phyloP scores from a whole-genome alignment of 805 yeast genomes.

The Ogataea thermomethanolica region DNA sequence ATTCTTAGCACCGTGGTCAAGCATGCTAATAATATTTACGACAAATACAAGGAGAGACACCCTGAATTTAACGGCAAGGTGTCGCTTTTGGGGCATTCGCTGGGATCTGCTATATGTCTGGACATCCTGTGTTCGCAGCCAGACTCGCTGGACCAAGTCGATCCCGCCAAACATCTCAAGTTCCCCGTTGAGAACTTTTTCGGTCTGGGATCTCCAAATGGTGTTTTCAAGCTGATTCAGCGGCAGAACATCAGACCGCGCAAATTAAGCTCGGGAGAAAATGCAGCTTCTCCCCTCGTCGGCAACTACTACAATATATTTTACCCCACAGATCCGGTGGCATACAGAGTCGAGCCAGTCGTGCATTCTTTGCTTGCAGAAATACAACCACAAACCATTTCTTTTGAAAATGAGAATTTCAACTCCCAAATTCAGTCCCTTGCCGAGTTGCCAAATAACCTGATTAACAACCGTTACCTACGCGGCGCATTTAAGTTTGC shows the following conservation, averaged over 20 bases:
- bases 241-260: slow-evolving; percentile 55
- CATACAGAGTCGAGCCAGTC: slow-evolving; percentile 85
- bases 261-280: slow-evolving; percentile 4
- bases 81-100: slow-evolving; percentile 84
- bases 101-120: slow-evolving; percentile 82
- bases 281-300: slow-evolving; percentile 49
- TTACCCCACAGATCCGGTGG: slow-evolving; percentile 90
- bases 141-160: slow-evolving; percentile 22
- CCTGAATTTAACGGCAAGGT: slow-evolving; percentile 78
- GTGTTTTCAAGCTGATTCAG: slow-evolving; percentile 74
- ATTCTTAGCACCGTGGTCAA: slow-evolving; percentile 59
- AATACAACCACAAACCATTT: slow-evolving; percentile 53
- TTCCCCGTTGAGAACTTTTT: slow-evolving; percentile 76
- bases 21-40: slow-evolving; percentile 62
- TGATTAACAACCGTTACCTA: slow-evolving; percentile 28
- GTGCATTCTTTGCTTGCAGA: slow-evolving; percentile 47
- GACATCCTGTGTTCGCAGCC: slow-evolving; percentile 63
- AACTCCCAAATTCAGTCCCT: slow-evolving; percentile 32
- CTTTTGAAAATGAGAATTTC: slow-evolving; percentile 50
- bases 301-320: slow-evolving; percentile 74
- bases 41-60: slow-evolving; percentile 54
- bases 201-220: slow-evolving; percentile 87
- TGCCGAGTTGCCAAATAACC: slow-evolving; percentile 17
- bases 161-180: slow-evolving; percentile 42
- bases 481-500: slow-evolving; percentile 19